Evolutionary conservation across 257 asterid species (phyloP), one percentile per base, ranked within the genome.

Genomic region (Lycium ferocissimum): DNA sequence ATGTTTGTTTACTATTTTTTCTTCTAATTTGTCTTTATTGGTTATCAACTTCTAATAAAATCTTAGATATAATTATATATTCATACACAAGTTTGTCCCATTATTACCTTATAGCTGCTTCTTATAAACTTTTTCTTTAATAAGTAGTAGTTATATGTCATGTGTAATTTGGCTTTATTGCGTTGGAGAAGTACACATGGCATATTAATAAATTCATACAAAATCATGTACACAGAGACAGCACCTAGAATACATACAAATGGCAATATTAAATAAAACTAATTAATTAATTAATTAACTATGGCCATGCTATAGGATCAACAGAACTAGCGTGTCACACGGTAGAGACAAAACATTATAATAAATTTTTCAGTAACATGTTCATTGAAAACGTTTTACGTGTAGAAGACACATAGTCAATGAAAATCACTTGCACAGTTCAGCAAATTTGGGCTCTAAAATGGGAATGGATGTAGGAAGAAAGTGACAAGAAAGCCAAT

Each of bases 181-280:
- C n/a, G 43, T 13, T 49, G 7, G 81, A 47, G 18, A 22, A 49
- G 20, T 75, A 12, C 61, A 22, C 81, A 49, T 49, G 81, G 45
- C 38, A 26, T 49, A 75, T 47, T 75, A 75, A 69, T 22, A 49
- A 63, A n/a, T 72, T 49, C 58, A 72, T 43, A n/a, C 57, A 45
- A 69, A 69, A 67, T 35, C 49, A 33, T 33, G 71, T 26, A 26
- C 1, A 2, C 35, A 65, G 14, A 8, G 12, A 40, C 9, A 71
- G 10, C 1, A 58, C 65, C 26, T 58, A 59, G 65, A 17, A 70
- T 26, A 11, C 8, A 8, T 10, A 66, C n/a, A 11, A 26, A 66
- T 37, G 73, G 13, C 45, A 66, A 33, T 2, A 65, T 10, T 63
- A 33, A 20, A 9, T 22, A 62, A 62, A 62, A 9, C 12, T 65